Evolutionary conservation across 2,329 filamentous ascomycete genomes (phyloP).

Genomic region (Corynespora cassiicola): DNA sequence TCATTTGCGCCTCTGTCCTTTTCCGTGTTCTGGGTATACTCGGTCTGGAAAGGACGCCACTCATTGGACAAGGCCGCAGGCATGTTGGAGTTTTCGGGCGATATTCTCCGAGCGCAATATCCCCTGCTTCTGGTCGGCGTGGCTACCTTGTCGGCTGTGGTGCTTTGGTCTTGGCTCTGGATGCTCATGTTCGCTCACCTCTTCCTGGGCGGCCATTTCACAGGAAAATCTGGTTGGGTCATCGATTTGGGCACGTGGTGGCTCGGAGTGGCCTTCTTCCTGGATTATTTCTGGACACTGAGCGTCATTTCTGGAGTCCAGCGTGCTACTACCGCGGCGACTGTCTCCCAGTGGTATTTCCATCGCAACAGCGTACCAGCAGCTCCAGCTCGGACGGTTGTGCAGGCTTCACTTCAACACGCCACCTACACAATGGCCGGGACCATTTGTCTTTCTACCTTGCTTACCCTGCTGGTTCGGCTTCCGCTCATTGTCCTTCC

Average conservation of each 20-base stretch:
- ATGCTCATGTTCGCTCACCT: conserved; percentile 94
- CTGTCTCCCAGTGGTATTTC: conserved; percentile 99
- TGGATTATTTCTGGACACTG: conserved; percentile 95
- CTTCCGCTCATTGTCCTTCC: conserved; percentile 87
- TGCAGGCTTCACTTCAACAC: conserved; percentile 82
- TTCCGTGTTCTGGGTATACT: conserved; percentile 81
- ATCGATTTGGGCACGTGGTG: conserved; percentile 92
- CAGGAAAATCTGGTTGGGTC: conserved; percentile 71
- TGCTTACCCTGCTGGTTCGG: conserved; percentile 80
- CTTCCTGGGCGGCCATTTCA: conserved; percentile 89
- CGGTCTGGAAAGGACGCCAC: conserved; percentile 79
- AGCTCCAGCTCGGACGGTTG: conserved; percentile 79
- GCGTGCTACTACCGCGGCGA: conserved; percentile 88
- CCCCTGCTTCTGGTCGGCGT: conserved; percentile 86
- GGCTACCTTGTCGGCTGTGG: conserved; percentile 74
- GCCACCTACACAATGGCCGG: conserved; percentile 87
- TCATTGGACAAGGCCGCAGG: conserved; percentile 83
- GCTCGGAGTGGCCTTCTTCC: conserved; percentile 88
- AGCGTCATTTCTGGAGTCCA: conserved; percentile 88
- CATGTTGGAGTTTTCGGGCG: conserved; percentile 90
- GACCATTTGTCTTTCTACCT: conserved; percentile 86
- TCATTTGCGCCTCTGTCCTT: conserved; percentile 77
- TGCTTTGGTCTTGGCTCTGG: conserved; percentile 95
- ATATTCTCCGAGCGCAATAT: conserved; percentile 84
- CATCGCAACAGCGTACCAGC: conserved; percentile 83